Percentiles rank a stretch among this genome's conserved stretches.
phyloP scores from a whole-genome alignment of 2,329 filamentous ascomycete genomes.

The Metarhizium anisopliae region DNA sequence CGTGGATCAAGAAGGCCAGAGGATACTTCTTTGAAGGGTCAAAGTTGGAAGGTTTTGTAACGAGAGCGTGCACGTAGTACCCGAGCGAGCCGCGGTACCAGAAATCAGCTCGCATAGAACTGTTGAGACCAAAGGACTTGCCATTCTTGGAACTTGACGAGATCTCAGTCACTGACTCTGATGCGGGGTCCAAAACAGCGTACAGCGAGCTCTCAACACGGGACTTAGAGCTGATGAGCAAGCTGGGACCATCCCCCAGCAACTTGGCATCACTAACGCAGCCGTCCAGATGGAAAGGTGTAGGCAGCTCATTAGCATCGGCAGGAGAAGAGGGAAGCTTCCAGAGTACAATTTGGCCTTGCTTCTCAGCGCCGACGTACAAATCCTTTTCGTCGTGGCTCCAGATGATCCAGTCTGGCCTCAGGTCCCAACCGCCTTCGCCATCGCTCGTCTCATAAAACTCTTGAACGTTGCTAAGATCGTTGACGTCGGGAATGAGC shows the following conservation, averaged over 20 bases:
- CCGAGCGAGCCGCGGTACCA: conserved; percentile 58
- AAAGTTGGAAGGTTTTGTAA: conserved; percentile 58
- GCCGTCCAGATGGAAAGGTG: conserved; percentile 41
- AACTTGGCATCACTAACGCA: conserved; percentile 44
- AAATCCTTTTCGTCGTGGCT: conserved; percentile 51
- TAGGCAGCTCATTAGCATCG: conserved; percentile 38
- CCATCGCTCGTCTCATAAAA: conserved; percentile 54
- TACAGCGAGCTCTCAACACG: conserved; percentile 66
- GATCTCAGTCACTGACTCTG: conserved; percentile 31
- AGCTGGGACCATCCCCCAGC: conserved; percentile 35
- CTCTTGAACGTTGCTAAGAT: conserved; percentile 49
- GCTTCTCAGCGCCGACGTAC: conserved; percentile 65
- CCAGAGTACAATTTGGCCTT: conserved; percentile 54
- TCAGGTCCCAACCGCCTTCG: conserved; percentile 52
- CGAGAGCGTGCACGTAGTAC: conserved; percentile 61
- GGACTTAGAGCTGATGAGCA: conserved; percentile 61
- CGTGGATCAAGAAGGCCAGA: conserved; percentile 71
- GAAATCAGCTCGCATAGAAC: conserved; percentile 55
- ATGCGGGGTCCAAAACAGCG: conserved; percentile 43
- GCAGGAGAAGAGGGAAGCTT: conserved; percentile 47
- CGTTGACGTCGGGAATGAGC: conserved; percentile 50
- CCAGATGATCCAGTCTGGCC: conserved; percentile 49
- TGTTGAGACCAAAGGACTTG: conserved; percentile 55
- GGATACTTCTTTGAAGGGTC: conserved; percentile 66
- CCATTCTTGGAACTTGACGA: conserved; percentile 61